These are phyloP conservation scores for Rusavskia elegans DNA, from an alignment of 495 filamentous ascomycete genomes.

Conservation along the genomic window DNA sequence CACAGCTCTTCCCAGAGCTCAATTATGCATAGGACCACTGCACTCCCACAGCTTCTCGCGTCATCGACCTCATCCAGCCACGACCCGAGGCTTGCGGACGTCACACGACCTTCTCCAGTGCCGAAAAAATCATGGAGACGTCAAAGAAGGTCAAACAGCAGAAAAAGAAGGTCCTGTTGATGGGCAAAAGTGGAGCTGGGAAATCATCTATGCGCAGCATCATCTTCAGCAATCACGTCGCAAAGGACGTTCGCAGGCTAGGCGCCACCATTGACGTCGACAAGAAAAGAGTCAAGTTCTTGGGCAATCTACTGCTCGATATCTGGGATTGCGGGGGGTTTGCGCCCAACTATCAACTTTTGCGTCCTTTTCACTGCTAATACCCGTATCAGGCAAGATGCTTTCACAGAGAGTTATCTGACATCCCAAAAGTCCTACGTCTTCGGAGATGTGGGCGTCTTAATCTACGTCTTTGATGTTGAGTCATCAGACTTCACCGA, in stretches of 20 bases:
- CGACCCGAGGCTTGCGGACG: too few relatives aligned
- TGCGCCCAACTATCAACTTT: slow-evolving; percentile 10
- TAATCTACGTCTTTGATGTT: slow-evolving; percentile 99
- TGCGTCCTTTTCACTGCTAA: neutral
- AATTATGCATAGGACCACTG: too few relatives aligned
- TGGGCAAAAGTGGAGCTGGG: slow-evolving; percentile 97
- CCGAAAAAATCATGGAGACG: slow-evolving; percentile 3
- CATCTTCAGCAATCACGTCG: slow-evolving; percentile 96
- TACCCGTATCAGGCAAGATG: slow-evolving; percentile 57
- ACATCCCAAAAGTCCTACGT: slow-evolving; percentile 86
- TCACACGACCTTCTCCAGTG: neutral
- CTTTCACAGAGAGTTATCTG: slow-evolving; percentile 96
- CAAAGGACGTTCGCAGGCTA: slow-evolving; percentile 82
- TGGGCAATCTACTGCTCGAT: slow-evolving; percentile 92
- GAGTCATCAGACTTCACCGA: slow-evolving; percentile 70
- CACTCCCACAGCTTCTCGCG: too few relatives aligned
- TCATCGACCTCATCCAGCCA: too few relatives aligned
- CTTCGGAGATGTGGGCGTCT: slow-evolving; percentile 87
- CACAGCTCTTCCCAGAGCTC: too few relatives aligned
- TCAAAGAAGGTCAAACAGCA: slow-evolving; percentile 26
- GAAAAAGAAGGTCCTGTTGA: slow-evolving; percentile 42
- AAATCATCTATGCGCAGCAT: slow-evolving; percentile 98
- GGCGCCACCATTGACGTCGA: slow-evolving; percentile 99
- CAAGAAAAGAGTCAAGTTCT: slow-evolving; percentile 92
- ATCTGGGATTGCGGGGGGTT: slow-evolving; percentile 95